These are phyloP conservation scores for Cytospora chrysosperma DNA, from an alignment of 2,329 filamentous ascomycete species.

Conservation along the genomic window DNA sequence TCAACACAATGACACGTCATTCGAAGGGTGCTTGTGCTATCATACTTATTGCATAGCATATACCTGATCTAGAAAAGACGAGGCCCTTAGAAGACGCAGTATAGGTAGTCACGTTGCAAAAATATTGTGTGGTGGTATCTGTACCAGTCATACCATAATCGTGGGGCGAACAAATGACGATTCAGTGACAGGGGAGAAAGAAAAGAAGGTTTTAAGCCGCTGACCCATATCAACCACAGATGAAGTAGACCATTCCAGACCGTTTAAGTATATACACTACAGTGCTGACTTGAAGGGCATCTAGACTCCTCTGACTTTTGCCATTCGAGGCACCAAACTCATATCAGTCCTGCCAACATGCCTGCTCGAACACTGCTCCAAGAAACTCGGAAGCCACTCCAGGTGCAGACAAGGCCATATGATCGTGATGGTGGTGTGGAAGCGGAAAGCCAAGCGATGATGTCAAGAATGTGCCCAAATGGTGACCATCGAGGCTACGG, in stretches of 20 bases:
- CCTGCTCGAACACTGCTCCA: not conserved
- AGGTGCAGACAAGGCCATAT: not conserved
- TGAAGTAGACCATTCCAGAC: not conserved
- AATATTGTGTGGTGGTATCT: too few species aligned
- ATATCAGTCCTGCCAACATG: not conserved
- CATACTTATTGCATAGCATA: too few species aligned
- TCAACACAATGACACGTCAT: too few species aligned
- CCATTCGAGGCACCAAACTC: not conserved
- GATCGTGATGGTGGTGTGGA: too few species aligned
- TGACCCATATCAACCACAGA: not conserved
- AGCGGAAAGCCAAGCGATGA: too few species aligned
- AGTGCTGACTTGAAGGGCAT: not conserved
- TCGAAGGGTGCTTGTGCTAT: too few species aligned
- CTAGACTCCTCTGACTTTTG: not conserved
- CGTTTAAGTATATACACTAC: not conserved
- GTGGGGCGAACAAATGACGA: too few species aligned
- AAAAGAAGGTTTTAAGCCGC: slow-evolving; percentile 15
- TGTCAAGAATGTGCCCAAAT: too few species aligned
- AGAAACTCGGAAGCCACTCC: not conserved
- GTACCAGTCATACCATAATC: too few species aligned
- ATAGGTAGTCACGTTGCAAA: too few species aligned
- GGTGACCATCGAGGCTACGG: not conserved
- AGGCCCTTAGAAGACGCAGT: too few species aligned
- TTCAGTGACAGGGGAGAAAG: not conserved
- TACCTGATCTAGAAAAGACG: too few species aligned